Percentiles rank a stretch among this genome's conserved stretches.
These are phyloP conservation scores for Tylopilus plumbeoviolaceoides DNA, from an alignment of 768 basidiomycete genomes.

Conservation along the genomic window DNA sequence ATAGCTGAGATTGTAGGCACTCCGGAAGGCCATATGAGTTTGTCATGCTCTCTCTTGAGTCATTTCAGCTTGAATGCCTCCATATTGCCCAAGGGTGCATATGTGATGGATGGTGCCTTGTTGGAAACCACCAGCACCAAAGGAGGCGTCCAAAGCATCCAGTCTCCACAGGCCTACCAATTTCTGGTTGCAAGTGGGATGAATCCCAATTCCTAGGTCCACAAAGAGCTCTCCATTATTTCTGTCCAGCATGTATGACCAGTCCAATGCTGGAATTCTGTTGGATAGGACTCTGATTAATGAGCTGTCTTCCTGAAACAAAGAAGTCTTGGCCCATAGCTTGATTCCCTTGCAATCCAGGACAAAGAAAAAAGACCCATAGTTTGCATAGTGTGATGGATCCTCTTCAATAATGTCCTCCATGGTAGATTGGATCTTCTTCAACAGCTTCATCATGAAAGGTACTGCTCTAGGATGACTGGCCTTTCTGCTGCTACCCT, in stretches of 20 bases:
- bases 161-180: neutral
- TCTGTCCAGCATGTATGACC: neutral
- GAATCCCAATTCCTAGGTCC: neutral
- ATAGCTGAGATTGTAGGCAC: slow-evolving; percentile 2
- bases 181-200: neutral
- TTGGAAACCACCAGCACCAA: neutral
- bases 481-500: neutral
- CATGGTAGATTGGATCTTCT: slow-evolving; percentile 5
- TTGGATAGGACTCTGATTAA: neutral
- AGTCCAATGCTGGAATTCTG: neutral
- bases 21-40: neutral
- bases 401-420: neutral
- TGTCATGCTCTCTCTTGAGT: neutral
- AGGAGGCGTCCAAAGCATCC: neutral
- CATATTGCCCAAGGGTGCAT: neutral
- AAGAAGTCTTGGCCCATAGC: neutral
- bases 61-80: slow-evolving; percentile 2
- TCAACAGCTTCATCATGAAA: neutral
- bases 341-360: slow-evolving; percentile 7
- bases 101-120: neutral
- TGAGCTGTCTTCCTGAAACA: neutral
- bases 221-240: neutral
- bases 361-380: slow-evolving; percentile 13
- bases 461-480: slow-evolving; percentile 8
- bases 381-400: neutral